phyloP scores from a whole-genome alignment of 495 filamentous ascomycete species.

The Penicillium diatomitis region DNA sequence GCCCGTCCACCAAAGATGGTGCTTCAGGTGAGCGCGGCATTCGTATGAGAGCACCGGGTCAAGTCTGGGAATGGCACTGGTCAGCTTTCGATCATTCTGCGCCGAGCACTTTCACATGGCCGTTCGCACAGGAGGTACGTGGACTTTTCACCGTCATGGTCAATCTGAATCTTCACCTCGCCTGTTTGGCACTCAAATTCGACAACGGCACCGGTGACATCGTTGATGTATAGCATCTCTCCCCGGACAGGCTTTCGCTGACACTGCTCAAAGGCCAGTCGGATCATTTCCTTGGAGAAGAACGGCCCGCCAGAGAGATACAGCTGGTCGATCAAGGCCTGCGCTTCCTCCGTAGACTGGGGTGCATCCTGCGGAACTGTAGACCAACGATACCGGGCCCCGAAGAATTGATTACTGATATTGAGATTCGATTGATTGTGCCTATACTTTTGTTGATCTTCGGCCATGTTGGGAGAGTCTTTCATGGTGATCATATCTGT shows the following conservation, averaged over 20 bases:
- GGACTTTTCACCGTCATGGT: neutral
- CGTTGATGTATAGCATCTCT: constrained; percentile 4
- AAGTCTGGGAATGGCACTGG: neutral
- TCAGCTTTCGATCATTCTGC: neutral
- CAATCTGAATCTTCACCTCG: neutral
- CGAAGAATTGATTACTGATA: neutral
- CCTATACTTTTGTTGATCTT: neutral
- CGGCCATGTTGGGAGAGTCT: neutral
- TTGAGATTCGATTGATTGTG: neutral
- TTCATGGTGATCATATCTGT: neutral
- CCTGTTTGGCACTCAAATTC: constrained; percentile 2
- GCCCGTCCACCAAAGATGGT: neutral
- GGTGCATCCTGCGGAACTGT: neutral
- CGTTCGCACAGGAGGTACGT: constrained; percentile 2
- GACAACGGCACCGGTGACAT: constrained; percentile 4
- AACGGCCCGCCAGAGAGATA: constrained; percentile 9
- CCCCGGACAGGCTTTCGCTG: constrained; percentile 1
- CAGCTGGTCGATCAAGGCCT: constrained; percentile 7
- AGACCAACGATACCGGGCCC: neutral
- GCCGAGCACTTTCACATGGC: neutral
- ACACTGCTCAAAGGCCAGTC: constrained; percentile 5
- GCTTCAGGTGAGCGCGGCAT: constrained; percentile 6
- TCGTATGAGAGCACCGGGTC: constrained; percentile 2
- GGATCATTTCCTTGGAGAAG: constrained; percentile 11
- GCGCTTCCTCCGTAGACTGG: constrained; percentile 6